Conservation (phyloP, 2,329 filamentous ascomycete species). For the Colletotrichum sp. region DNA sequence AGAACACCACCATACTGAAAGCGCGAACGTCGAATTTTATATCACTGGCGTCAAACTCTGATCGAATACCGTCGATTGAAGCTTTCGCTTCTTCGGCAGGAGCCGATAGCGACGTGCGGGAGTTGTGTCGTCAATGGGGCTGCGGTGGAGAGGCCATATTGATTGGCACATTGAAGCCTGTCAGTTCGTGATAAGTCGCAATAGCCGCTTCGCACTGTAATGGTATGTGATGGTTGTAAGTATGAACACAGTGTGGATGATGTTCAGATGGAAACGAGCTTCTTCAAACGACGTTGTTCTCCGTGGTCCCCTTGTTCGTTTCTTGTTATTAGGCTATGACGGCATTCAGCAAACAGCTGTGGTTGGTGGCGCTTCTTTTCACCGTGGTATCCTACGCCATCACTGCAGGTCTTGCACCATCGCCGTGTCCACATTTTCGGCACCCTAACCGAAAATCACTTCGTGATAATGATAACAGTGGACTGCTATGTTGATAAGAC, state of each 20-base stretch:
- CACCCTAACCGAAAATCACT: not conserved
- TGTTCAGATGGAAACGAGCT: not conserved
- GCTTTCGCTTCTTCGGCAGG: slow-evolving; percentile 10
- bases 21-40: not conserved
- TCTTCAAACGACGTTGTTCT: not conserved
- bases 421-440: not conserved
- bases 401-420: slow-evolving; percentile 6
- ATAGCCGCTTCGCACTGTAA: not conserved
- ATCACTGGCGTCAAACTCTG: not conserved
- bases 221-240: rapidly evolving
- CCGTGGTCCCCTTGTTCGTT: slow-evolving; percentile 1
- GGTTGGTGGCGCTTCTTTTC: slow-evolving; percentile 10
- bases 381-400: slow-evolving; percentile 3
- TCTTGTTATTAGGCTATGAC: not conserved
- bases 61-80: not conserved
- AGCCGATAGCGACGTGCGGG: not conserved
- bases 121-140: not conserved
- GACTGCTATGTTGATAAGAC: not conserved
- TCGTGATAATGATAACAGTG: not conserved
- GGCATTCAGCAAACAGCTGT: not conserved
- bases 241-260: not conserved
- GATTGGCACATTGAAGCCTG: not conserved
- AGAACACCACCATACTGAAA: not conserved
- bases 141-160: not conserved
- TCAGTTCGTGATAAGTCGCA: not conserved